phyloP scores from a whole-genome alignment of 169 alveolate genomes.

The Plasmodium berghei region DNA sequence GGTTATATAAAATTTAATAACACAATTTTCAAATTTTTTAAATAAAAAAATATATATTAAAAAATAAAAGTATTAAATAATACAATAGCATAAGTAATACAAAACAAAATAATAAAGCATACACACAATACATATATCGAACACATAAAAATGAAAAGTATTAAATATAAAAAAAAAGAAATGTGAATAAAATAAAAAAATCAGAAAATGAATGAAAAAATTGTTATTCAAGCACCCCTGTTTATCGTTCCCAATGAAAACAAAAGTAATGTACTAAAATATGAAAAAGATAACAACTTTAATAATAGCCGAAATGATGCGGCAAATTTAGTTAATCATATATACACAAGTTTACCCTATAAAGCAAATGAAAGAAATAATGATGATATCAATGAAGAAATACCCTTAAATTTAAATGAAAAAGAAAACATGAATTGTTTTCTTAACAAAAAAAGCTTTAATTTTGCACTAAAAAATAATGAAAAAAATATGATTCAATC shows the following conservation, averaged over 20 bases:
- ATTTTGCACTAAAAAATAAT: slow-evolving; percentile 2
- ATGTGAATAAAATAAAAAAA: no score
- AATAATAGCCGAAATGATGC: slow-evolving; percentile 31
- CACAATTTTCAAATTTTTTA: no score
- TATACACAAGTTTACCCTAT: slow-evolving; percentile 36
- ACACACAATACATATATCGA: no score
- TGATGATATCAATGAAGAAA: neutral
- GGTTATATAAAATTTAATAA: no score
- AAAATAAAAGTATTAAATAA: no score
- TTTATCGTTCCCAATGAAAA: slow-evolving; percentile 41
- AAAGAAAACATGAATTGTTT: slow-evolving; percentile 73
- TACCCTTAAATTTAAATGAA: slow-evolving; percentile 44
- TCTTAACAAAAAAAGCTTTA: slow-evolving; percentile 30
- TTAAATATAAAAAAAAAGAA: no score
- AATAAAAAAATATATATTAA: no score
- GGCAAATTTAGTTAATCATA: slow-evolving; percentile 23
- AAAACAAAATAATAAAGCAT: no score
- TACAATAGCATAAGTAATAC: no score
- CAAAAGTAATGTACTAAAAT: slow-evolving; percentile 49
- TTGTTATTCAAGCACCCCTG: slow-evolving; percentile 68
- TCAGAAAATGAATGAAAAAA: slow-evolving; percentile 39
- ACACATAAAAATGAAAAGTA: neutral
- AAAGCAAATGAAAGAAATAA: slow-evolving; percentile 28
- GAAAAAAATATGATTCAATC: slow-evolving; percentile 30
- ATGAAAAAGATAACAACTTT: slow-evolving; percentile 54